Evolutionary conservation across 1,284 basidiomycete genomes (phyloP).

Genomic region (Microbotryomycetes sp.): DNA sequence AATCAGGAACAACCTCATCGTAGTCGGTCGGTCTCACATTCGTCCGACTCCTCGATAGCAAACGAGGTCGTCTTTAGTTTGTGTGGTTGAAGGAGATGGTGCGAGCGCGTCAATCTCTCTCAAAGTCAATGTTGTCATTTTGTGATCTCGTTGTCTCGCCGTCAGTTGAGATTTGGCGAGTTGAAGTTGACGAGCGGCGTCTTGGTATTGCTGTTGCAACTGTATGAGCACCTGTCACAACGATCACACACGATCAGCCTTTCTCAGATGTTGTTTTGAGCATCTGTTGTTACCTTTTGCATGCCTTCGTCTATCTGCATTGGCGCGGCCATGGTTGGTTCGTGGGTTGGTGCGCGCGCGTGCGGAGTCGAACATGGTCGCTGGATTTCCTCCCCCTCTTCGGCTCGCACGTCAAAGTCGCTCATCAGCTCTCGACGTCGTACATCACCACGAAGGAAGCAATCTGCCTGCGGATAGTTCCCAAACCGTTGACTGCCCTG

Average conservation of each 20-base stretch:
- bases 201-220: slow-evolving; percentile 27
- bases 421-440: no score
- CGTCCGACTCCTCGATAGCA: slow-evolving; percentile 31
- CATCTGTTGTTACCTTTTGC: slow-evolving; percentile 24
- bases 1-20: background rate
- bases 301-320: slow-evolving; percentile 20
- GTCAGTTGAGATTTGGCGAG: slow-evolving; percentile 11
- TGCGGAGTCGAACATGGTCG: background rate
- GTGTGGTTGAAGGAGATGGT: slow-evolving; percentile 15
- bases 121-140: slow-evolving; percentile 28
- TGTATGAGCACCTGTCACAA: slow-evolving; percentile 26
- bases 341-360: background rate
- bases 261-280: background rate
- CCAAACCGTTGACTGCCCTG: no score
- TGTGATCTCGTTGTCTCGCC: slow-evolving; percentile 23
- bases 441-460: no score
- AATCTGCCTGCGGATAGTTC: no score
- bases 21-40: slow-evolving; percentile 13
- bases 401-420: no score
- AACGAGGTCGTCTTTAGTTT: background rate
- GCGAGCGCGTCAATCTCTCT: slow-evolving; percentile 28
- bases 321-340: background rate
- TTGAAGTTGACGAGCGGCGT: slow-evolving; percentile 20
- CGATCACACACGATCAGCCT: background rate
- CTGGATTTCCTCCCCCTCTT: no score